Percentiles rank a stretch among this genome's conserved stretches.
Evolutionary conservation across 2,329 filamentous ascomycete species (phyloP).

Genomic region (Aureobasidium sp.): DNA sequence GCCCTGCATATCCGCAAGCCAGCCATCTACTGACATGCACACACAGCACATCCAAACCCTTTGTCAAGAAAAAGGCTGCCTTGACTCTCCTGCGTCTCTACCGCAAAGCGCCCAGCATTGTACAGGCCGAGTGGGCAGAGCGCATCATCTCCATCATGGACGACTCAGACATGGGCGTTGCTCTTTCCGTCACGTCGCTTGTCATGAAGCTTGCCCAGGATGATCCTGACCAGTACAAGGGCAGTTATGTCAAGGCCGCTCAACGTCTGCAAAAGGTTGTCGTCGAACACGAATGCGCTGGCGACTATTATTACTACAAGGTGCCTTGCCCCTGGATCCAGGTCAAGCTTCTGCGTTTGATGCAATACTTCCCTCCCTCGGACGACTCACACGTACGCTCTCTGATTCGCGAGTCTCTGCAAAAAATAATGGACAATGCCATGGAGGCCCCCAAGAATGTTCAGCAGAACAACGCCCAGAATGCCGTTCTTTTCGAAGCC

Average conservation of each 20-base stretch:
- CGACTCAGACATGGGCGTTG: conserved; percentile 86
- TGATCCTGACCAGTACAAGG: conserved; percentile 86
- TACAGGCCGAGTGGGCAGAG: conserved; percentile 95
- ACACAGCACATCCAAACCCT: conserved; percentile 72
- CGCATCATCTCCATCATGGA: conserved; percentile 99
- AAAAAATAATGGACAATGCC: conserved; percentile 82
- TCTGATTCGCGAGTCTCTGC: conserved; percentile 83
- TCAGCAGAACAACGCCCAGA: conserved; percentile 98
- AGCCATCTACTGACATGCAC: background rate
- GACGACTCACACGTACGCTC: conserved; percentile 88
- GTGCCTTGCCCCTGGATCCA: conserved; percentile 99
- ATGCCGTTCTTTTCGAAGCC: conserved; percentile 93
- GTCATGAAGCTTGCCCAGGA: conserved; percentile 94
- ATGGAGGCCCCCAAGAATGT: conserved; percentile 96
- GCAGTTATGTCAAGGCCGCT: conserved; percentile 88
- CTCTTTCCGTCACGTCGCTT: conserved; percentile 87
- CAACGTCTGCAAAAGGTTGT: conserved; percentile 81
- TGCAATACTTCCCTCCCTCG: conserved; percentile 95
- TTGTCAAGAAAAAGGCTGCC: conserved; percentile 98
- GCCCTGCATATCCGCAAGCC: background rate
- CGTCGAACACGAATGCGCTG: conserved; percentile 78
- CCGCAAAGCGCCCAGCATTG: conserved; percentile 86
- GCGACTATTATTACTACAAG: conserved; percentile 97
- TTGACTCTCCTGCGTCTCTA: conserved; percentile 87
- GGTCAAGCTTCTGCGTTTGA: conserved; percentile 79